Evolutionary conservation across 768 basidiomycete genomes (phyloP), one percentile per base, ranked within the genome.

Genomic region (Mycena crocata): DNA sequence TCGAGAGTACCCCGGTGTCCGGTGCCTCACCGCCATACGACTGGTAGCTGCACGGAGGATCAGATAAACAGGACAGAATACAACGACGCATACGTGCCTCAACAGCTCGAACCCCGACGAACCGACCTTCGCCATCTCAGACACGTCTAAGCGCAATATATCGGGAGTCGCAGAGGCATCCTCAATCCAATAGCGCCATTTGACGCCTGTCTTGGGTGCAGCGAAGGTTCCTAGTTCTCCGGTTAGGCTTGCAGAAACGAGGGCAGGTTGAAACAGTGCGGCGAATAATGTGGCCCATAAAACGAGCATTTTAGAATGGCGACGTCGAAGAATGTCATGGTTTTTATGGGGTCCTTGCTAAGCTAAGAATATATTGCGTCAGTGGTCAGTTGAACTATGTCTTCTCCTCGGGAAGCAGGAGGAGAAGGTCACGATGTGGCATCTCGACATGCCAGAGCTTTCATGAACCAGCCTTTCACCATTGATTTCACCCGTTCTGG

Each of bases 101-200:
- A 70, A 40, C 8, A 70, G 57, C 44, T 70, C 64, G 32, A 70
- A 70, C 1, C 69, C 69, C 7, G 61, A 51, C n/a, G 56, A 58
- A 5, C 69, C 69, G 10, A 70, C 64, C 17, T 46, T 46, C 10
- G 65, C 65, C 14, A 70, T 70, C 31, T 66, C 69, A 1, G 60
- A 2, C 31, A 70, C 32, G 42, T 70, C 69, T 5, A 56, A 59
- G 19, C 57, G 64, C 34, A 70, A 23, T 2, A 56, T 35, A 26
- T 70, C 61, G 32, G 62, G 30, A 21, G 61, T 45, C 5, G 55
- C 69, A 5, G 51, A 59, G 0, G 50, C 69, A 48, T 70, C 69
- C 42, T 70, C 64, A 17, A 70, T 63, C 69, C 69, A 70, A 35
- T 64, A 64, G 8, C 62, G 54, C 62, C 62, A 64, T 50, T 64